Base-by-base conservation (phyloP, 1,139 yeast genomes). In the Kluyveromyces sp. region DNA sequence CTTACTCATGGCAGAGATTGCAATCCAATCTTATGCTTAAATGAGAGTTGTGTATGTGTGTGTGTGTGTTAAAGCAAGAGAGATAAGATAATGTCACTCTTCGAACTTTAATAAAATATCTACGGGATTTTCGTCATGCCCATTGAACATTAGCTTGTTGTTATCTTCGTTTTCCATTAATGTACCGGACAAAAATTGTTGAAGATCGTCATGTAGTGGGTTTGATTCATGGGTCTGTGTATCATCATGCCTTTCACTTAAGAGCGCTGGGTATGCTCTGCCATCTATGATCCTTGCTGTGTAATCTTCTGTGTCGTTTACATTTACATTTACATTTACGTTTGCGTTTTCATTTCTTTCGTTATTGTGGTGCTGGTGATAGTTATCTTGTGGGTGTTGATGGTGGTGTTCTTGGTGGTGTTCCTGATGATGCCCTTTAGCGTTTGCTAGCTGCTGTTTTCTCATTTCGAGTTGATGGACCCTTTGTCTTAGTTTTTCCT, bases 401-500 rank as follows among this genome's bases (percentile, higher is more conserved):
- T 30, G 32, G 7, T 30, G 32, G 7, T 30, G 32, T 30, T 30
- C 7, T 30, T 30, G 32, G 6, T 30, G 32, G 6, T 30, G 32
- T 30, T 30, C 8, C 8, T 30, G 32, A 1, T 8, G 32, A 7
- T 30, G 32, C 32, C 8, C 15, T 10, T 33, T 26, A 4, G 39
- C 6, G 7, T 37, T 37, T 7, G 39, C 34, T 26, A 37, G 29
- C 4, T 36, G 36, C 4, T 30, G 39, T 25, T 48, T 47, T 31
- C 53, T 49, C 21, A 49, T 42, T 43, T 62, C 63, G 37, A 73
- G 48, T 49, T 71, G 71, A n/a, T 61, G 56, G 25, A 73, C 66
- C 46, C 67, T 68, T 1, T 55, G 46, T 4, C 56, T 43, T 31
- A 75, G 54, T 28, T 65, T 61, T 2, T 48, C 55, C 43, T 64